Conservation (phyloP, 2,329 filamentous ascomycete species). For the Xylariaceae sp. region DNA sequence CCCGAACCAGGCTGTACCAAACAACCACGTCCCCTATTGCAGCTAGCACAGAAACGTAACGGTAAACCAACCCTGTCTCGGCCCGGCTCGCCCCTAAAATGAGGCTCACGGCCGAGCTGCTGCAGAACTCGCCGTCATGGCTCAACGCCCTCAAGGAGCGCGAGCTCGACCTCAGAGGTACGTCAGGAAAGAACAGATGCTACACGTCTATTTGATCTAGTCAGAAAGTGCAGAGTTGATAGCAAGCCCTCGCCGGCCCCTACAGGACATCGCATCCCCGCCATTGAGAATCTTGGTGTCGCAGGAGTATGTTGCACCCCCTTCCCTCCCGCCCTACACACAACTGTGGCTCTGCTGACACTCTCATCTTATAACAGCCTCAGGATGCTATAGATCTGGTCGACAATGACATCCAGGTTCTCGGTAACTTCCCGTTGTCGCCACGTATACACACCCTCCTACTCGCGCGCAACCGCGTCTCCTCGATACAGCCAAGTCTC, state of each 20-base stretch:
- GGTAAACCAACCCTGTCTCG: constrained; percentile 14
- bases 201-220: constrained; percentile 56
- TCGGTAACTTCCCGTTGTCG: constrained; percentile 90
- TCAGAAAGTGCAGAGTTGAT: constrained; percentile 75
- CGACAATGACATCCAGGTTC: constrained; percentile 89
- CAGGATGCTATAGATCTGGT: constrained; percentile 98
- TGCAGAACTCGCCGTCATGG: constrained; percentile 92
- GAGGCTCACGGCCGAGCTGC: constrained; percentile 94
- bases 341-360: constrained; percentile 4
- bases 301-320: constrained; percentile 62
- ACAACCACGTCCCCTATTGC: no score
- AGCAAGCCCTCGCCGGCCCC: constrained; percentile 54
- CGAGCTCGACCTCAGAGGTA: constrained; percentile 99
- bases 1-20: no score
- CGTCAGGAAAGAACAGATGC: constrained; percentile 95
- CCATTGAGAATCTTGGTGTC: constrained; percentile 95
- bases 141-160: constrained; percentile 98
- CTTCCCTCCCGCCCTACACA: constrained; percentile 1
- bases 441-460: constrained; percentile 85
- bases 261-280: constrained; percentile 95
- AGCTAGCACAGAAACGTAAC: constrained; percentile 1
- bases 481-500: constrained; percentile 74
- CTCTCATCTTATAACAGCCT: constrained; percentile 52
- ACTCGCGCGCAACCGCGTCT: constrained; percentile 83
- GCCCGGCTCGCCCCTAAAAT: constrained; percentile 46